Evolutionary conservation across 2,329 filamentous ascomycete genomes (phyloP).

Genomic region (Aspergillus amoenus): DNA sequence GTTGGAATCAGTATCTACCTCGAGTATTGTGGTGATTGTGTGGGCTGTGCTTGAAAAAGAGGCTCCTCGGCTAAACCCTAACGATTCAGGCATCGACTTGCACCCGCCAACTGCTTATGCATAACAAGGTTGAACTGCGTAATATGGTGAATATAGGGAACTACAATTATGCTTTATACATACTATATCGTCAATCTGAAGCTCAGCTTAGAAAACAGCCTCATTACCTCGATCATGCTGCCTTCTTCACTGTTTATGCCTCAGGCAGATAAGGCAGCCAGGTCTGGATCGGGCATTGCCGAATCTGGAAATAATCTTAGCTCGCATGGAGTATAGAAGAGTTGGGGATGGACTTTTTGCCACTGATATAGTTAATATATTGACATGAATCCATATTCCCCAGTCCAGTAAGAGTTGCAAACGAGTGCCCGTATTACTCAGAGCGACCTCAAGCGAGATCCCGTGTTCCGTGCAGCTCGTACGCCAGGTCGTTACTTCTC

Average conservation of each 20-base stretch:
- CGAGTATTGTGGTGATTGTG: slow-evolving; percentile 11
- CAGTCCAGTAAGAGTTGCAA: not conserved
- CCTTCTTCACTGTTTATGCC: not conserved
- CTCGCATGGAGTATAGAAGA: not conserved
- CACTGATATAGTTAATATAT: not conserved
- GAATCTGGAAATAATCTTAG: slow-evolving; percentile 16
- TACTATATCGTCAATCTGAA: not conserved
- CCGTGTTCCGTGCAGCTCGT: not conserved
- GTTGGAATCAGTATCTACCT: not conserved
- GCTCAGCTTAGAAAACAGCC: not conserved
- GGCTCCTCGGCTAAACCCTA: slow-evolving; percentile 43
- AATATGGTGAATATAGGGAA: not conserved
- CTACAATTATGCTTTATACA: not conserved
- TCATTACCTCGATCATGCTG: not conserved
- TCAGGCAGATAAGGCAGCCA: not conserved
- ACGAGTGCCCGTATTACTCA: not conserved
- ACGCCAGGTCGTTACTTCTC: not conserved
- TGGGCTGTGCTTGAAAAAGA: slow-evolving; percentile 16
- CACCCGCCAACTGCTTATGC: not conserved
- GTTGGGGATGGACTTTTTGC: not conserved
- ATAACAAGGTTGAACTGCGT: not conserved
- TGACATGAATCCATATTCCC: no score
- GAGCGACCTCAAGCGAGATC: not conserved
- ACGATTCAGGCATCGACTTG: slow-evolving; percentile 12
- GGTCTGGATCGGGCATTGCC: slow-evolving; percentile 10